These are phyloP conservation scores for Coix lacrymajobi DNA, from an alignment of 176 grass and related monocot genomes.

Conservation along the genomic window DNA sequence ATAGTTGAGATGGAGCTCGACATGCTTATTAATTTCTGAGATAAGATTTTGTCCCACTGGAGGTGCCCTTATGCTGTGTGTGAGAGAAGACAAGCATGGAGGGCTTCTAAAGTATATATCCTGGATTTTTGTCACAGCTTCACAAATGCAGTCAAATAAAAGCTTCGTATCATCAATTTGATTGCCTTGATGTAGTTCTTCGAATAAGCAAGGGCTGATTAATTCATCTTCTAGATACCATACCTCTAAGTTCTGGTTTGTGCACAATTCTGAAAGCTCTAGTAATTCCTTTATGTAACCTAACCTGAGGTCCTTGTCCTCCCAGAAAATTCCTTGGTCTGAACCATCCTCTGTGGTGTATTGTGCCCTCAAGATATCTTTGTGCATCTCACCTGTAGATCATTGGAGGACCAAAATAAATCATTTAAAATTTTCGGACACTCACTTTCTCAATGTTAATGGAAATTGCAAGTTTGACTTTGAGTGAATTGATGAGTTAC, in stretches of 20 bases:
- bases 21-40: slow-evolving; percentile 39
- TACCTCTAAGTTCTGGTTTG: slow-evolving; percentile 31
- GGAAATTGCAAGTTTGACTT: not conserved
- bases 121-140: slow-evolving; percentile 49
- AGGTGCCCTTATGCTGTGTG: slow-evolving; percentile 17
- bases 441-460: not conserved
- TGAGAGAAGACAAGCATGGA: slow-evolving; percentile 34
- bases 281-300: slow-evolving; percentile 47
- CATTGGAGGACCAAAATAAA: slow-evolving; percentile 25
- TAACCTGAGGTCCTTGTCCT: slow-evolving; percentile 34
- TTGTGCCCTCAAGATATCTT: slow-evolving; percentile 1
- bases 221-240: slow-evolving; percentile 62
- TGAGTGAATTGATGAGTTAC: slow-evolving; percentile 22
- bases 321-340: slow-evolving; percentile 29
- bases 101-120: slow-evolving; percentile 26
- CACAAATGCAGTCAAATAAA: slow-evolving; percentile 52
- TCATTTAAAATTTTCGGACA: not conserved
- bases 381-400: slow-evolving; percentile 30
- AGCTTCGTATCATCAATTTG: slow-evolving; percentile 43
- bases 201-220: slow-evolving; percentile 42
- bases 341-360: not conserved
- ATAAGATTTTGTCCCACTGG: slow-evolving; percentile 40
- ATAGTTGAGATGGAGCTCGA: slow-evolving; percentile 33
- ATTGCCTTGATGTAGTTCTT: slow-evolving; percentile 39
- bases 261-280: slow-evolving; percentile 45